Evolutionary conservation across 202 grass and related monocot species (phyloP), one percentile per base, ranked within the genome.

Genomic region (Brachypodium distachyon): DNA sequence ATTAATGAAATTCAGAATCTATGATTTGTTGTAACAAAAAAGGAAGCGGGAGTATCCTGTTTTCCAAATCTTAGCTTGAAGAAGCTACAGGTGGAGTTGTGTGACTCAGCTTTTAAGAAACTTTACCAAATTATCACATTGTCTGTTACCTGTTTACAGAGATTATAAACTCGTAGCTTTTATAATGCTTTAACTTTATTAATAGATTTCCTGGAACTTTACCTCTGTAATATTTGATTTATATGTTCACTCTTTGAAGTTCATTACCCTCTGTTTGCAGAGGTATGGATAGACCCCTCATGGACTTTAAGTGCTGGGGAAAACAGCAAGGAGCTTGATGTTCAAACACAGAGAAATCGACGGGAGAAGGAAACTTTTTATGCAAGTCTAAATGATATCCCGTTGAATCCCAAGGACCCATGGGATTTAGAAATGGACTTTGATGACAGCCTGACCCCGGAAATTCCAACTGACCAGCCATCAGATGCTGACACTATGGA

Each of bases 341-440:
- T 99, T 60, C 96, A 99, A 77, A 80, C 85, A 13, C 85, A 91
- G 59, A 92, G 96, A 76, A 99, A 90, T 60, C 74, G 61, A 48
- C 91, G 96, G 7, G 96, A 90, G 51, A 88, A 86, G 51, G 92
- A 99, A 86, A 92, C 82, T 7, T 83, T 90, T 50, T 93, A 96
- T 90, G 44, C 61, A 25, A 84, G 57, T 62, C 83, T 67, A 16
- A 77, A 78, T 54, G 90, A 92, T 23, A 87, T 95, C 48, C 89
- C 96, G 0, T 77, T 40, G 21, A 85, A 99, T 75, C 85, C 96
- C 16, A 99, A 99, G 48, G 92, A 93, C 10, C 96, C 96, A 52
- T 99, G 96, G 96, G 96, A 99, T 49, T 12, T 75, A 49, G 96
- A 99, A 79, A 90, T 99, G 89, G 87, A 96, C 61, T 99, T 89